Evolutionary conservation across 108 stramenopile genomes (phyloP).

Genomic region (Cyclostephanos tholiformis): DNA sequence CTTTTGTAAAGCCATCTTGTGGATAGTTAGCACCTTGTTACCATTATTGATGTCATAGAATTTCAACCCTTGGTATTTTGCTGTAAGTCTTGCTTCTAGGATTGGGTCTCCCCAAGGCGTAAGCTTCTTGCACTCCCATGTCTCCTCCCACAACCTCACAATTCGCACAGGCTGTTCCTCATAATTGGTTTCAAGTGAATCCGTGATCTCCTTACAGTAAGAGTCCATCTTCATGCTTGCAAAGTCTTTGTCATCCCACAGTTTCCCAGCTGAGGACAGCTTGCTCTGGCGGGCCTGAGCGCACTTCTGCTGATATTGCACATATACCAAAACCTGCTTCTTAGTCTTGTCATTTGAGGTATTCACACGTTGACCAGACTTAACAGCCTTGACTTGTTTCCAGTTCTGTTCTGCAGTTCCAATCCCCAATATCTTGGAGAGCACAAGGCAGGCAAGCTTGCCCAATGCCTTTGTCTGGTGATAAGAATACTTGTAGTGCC

Average conservation of each 20-base stretch:
- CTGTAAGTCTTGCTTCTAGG: too few species aligned
- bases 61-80: too few species aligned
- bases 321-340: slow-evolving; percentile 15
- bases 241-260: slow-evolving; percentile 19
- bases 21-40: too few species aligned
- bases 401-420: too few species aligned
- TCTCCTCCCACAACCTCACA: too few species aligned
- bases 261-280: slow-evolving; percentile 11
- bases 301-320: not conserved
- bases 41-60: too few species aligned
- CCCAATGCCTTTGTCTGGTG: slow-evolving; percentile 16
- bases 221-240: slow-evolving; percentile 10
- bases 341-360: slow-evolving; percentile 2
- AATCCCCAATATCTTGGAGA: slow-evolving; percentile 16
- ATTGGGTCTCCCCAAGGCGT: too few species aligned
- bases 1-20: too few species aligned
- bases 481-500: slow-evolving; percentile 18
- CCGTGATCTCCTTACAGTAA: not conserved
- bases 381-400: slow-evolving; percentile 12
- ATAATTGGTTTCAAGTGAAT: too few species aligned
- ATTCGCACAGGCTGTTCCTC: too few species aligned
- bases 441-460: slow-evolving; percentile 20
- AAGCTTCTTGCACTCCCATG: too few species aligned
- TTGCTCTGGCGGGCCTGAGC: not conserved
- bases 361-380: slow-evolving; percentile 16